Percentiles rank a stretch among this genome's conserved stretches.
These are phyloP conservation scores for Phytopythium oedochilum DNA, from an alignment of 352 stramenopile genomes.

Conservation along the genomic window DNA sequence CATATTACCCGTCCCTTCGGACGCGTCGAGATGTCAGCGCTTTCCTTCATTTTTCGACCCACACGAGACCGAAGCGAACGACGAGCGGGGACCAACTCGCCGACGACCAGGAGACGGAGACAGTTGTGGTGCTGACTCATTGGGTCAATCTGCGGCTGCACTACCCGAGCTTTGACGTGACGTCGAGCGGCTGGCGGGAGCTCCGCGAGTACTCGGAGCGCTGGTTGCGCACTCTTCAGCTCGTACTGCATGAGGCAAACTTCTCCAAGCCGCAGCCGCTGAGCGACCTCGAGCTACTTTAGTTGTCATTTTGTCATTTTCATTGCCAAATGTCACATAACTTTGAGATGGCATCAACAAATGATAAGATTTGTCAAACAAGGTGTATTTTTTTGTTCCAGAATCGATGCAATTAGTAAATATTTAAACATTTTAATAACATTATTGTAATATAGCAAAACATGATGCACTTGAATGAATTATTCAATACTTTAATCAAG, in stretches of 20 bases:
- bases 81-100: neutral
- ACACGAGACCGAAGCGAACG: neutral
- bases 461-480: too few relatives aligned
- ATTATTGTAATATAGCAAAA: too few relatives aligned
- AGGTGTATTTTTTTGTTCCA: too few relatives aligned
- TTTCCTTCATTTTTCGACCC: constrained; percentile 21
- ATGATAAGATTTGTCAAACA: too few relatives aligned
- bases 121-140: constrained; percentile 16
- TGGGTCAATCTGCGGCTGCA: constrained; percentile 31
- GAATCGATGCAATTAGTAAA: too few relatives aligned
- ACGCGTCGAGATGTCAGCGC: constrained; percentile 34
- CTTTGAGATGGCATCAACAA: too few relatives aligned
- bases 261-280: neutral
- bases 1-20: constrained; percentile 33
- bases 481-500: too few relatives aligned
- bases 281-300: neutral
- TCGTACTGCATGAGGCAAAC: constrained; percentile 4
- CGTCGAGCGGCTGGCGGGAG: constrained; percentile 21
- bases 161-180: constrained; percentile 21
- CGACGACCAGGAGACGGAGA: constrained; percentile 1
- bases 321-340: too few relatives aligned
- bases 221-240: constrained; percentile 19
- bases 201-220: constrained; percentile 25
- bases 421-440: too few relatives aligned
- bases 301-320: too few relatives aligned